Percentiles rank a stretch among this genome's conserved stretches.
These are phyloP conservation scores for Apophysomyces ossiformis DNA, from an alignment of 371 early-diverging fungal genomes.

Conservation along the genomic window DNA sequence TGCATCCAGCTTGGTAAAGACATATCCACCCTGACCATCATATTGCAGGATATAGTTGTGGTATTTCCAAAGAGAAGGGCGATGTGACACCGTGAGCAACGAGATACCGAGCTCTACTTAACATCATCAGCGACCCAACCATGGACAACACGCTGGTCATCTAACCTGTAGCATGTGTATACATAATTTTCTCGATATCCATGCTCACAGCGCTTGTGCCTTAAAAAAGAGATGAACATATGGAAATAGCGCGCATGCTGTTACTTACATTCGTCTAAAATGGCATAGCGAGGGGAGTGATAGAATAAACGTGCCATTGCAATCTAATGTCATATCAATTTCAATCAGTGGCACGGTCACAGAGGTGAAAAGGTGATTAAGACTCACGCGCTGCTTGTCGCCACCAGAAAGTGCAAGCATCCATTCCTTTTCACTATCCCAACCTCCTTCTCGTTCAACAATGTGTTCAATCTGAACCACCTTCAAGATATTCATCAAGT, in stretches of 20 bases:
- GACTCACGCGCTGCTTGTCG: slow-evolving; percentile 81
- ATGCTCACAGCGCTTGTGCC: slow-evolving; percentile 87
- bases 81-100: slow-evolving; percentile 87
- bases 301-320: slow-evolving; percentile 93
- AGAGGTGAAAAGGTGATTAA: background rate
- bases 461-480: slow-evolving; percentile 79
- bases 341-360: no score
- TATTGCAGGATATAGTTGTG: slow-evolving; percentile 86
- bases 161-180: slow-evolving; percentile 79
- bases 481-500: slow-evolving; percentile 72
- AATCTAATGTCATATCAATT: slow-evolving; percentile 37
- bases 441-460: slow-evolving; percentile 89
- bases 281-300: slow-evolving; percentile 89
- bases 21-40: slow-evolving; percentile 90
- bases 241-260: background rate
- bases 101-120: slow-evolving; percentile 76
- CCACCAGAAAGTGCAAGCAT: slow-evolving; percentile 82
- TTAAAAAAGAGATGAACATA: background rate
- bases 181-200: slow-evolving; percentile 91
- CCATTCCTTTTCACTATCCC: slow-evolving; percentile 88
- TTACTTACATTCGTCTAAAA: slow-evolving; percentile 83
- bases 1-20: slow-evolving; percentile 87
- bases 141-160: background rate
- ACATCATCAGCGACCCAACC: background rate
- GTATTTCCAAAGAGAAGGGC: slow-evolving; percentile 87